Base-by-base conservation (phyloP, 257 asterid genomes). In the Ballota nigra region DNA sequence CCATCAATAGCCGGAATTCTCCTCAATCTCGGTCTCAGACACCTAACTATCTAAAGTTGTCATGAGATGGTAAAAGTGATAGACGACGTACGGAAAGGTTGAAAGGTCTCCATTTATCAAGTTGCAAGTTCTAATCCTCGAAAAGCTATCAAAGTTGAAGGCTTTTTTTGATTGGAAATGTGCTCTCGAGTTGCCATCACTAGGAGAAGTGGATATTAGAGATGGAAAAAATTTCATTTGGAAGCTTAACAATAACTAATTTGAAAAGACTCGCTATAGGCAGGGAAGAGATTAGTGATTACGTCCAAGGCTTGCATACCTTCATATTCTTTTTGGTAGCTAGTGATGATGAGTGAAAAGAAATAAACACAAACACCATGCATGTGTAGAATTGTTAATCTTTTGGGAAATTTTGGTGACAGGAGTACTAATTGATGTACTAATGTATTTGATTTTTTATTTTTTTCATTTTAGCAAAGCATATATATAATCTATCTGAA, bases 11-110 rank as follows among this genome's bases (percentile, higher is more conserved):
- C 75, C 6, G 43, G 12, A 58, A 45, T 29, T n/a, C n/a, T n/a
- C n/a, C n/a, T n/a, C n/a, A n/a, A n/a, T n/a, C n/a, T n/a, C n/a
- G n/a, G n/a, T n/a, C n/a, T n/a, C n/a, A n/a, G n/a, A n/a, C n/a
- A n/a, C n/a, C 45, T 77, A 23, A 16, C 1, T 2, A 19, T 66
- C 23, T 0, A 18, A 0, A 9, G 22, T 0, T 71, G 78, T 28
- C 0, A 2, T 16, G 51, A 22, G 43, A 77, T 77, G 67, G 41
- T 56, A 13, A 70, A 23, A 7, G 63, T 60, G n/a, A 66, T 73
- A 3, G 63, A 7, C 41, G 53, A 72, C 3, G 72, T n/a, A n/a
- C n/a, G n/a, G 53, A 15, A 24, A 36, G 5, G 38, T 10, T 3
- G 19, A 20, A 1, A 20, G 24, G 31, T 4, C 19, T 19, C 22